Base-by-base conservation (phyloP, 2,329 filamentous ascomycete species). In the Alternaria atra region DNA sequence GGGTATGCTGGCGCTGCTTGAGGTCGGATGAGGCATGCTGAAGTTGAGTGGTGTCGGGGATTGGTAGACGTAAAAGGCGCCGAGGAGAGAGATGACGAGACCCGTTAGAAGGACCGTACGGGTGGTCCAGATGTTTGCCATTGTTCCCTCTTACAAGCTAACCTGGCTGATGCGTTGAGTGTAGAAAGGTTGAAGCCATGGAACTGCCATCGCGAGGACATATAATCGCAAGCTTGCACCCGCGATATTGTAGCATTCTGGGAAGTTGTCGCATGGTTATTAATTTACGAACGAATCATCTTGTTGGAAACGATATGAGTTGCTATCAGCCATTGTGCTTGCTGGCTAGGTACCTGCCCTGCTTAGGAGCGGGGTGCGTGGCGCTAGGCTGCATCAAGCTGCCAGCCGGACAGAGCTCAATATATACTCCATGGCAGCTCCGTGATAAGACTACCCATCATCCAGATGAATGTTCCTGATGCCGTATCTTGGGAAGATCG, bases 61-160 rank as follows among this genome's bases (percentile, higher is more conserved):
- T 50, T 72, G 64, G 58, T 72, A 67, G 50, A 76, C 55, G 63
- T 76, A 77, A 58, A 75, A 67, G 17, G 66, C 67, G 30, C 73
- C 71, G 15, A 77, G 63, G 35, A 75, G 51, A 2, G 72, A 70
- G 30, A 73, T 32, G 44, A 69, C 63, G 10, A 77, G 55, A 5
- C 66, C 71, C 20, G 69, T 70, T 51, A 75, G 62, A 29, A 74
- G 53, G n/a, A 65, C 61, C 12, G 66, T 73, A 48, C 74, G 69
- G 23, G 57, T 60, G 58, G 68, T 73, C 70, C 75, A 77, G 39
- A 69, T 68, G 35, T 52, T 62, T 29, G 60, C 60, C 63, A 66
- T 71, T 43, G 64, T 68, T 29, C 29, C 29, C 6, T 25, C 7
- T 32, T 20, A 20, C 34, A 12, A 43, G 32, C 23, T 46, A 32